phyloP scores from a whole-genome alignment of 805 yeast species.

The Hanseniaspora valbyensis region DNA sequence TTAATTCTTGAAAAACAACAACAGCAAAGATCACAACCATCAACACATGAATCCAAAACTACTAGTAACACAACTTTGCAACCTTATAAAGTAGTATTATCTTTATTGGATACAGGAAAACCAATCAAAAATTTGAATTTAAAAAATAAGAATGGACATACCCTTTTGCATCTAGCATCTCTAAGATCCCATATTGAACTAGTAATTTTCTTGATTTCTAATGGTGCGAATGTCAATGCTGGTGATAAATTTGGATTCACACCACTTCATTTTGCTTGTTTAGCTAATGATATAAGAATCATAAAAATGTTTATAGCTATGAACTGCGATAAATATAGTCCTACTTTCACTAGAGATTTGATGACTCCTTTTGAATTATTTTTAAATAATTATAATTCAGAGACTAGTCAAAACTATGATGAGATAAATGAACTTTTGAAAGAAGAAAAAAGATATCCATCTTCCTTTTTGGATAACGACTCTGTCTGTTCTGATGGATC shows the following conservation, averaged over 20 bases:
- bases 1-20: constrained; percentile 54
- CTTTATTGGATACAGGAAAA: constrained; percentile 43
- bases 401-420: constrained; percentile 15
- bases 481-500: constrained; percentile 29
- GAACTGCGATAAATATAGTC: constrained; percentile 41
- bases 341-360: constrained; percentile 7
- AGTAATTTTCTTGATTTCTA: constrained; percentile 50
- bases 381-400: constrained; percentile 25
- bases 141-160: constrained; percentile 74
- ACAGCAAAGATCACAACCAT: neutral
- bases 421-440: constrained; percentile 15
- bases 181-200: constrained; percentile 59
- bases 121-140: constrained; percentile 60
- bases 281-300: constrained; percentile 59
- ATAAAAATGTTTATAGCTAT: constrained; percentile 52
- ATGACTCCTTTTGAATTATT: constrained; percentile 29
- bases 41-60: constrained; percentile 4
- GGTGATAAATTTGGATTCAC: constrained; percentile 74
- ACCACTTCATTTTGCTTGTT: constrained; percentile 77
- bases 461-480: constrained; percentile 24
- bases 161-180: constrained; percentile 76
- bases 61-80: neutral
- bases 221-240: constrained; percentile 56
- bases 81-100: constrained; percentile 40
- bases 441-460: constrained; percentile 21